phyloP scores from a whole-genome alignment of 768 basidiomycete species.

The Boletus vinaceobasis region DNA sequence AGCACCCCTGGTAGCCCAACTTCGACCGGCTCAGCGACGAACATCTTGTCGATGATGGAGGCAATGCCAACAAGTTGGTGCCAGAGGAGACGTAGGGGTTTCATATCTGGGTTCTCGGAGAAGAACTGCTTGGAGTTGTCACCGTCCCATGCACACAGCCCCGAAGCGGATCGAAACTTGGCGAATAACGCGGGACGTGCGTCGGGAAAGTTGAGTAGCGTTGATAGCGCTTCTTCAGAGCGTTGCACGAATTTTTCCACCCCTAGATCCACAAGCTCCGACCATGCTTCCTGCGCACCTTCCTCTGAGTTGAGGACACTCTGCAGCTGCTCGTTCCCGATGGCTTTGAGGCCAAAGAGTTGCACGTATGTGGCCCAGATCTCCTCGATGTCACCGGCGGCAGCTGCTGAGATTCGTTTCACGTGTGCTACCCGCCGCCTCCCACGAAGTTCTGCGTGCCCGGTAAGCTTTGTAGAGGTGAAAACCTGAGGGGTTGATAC shows the following conservation, averaged over 20 bases:
- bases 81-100: conserved; percentile 4
- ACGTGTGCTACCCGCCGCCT: not conserved
- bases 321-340: not conserved
- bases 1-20: not conserved
- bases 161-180: not conserved
- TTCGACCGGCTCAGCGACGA: not conserved
- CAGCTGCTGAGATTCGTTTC: not conserved
- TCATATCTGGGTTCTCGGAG: not conserved
- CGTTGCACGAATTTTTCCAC: not conserved
- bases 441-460: not conserved
- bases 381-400: conserved; percentile 2
- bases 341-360: not conserved
- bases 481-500: no score
- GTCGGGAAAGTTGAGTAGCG: not conserved
- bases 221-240: not conserved
- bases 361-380: conserved; percentile 6
- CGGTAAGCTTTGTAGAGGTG: no score
- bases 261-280: not conserved
- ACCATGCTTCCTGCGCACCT: not conserved
- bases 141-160: conserved; percentile 1
- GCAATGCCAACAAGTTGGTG: conserved; percentile 7
- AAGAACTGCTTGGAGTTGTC: not conserved
- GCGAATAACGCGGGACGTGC: not conserved
- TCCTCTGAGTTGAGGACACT: not conserved
- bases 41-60: not conserved